phyloP scores from a whole-genome alignment of 257 asterid genomes.

The Salvia miltiorrhiza region DNA sequence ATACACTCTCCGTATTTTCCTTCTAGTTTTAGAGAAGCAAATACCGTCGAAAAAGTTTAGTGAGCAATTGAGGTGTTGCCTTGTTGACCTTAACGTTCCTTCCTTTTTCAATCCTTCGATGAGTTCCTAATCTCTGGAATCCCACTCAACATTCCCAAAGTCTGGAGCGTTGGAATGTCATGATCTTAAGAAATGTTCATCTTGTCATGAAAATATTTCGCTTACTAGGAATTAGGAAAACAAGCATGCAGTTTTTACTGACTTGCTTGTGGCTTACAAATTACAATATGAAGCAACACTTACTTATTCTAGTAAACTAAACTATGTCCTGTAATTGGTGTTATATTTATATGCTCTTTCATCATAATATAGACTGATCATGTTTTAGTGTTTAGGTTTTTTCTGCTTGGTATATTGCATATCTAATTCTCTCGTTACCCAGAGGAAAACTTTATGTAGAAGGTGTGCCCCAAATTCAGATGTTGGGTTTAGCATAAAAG shows the following conservation, averaged over 20 bases:
- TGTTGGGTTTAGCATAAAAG: slow-evolving; percentile 39
- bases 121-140: neutral
- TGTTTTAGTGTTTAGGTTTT: neutral
- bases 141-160: neutral
- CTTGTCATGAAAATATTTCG: neutral
- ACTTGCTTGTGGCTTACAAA: neutral
- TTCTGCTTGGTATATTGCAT: slow-evolving; percentile 3
- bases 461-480: slow-evolving; percentile 21
- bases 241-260: neutral
- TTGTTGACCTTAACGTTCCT: neutral
- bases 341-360: slow-evolving; percentile 9
- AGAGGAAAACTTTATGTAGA: slow-evolving; percentile 42
- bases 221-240: neutral
- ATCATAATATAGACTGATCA: neutral
- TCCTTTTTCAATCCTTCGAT: neutral
- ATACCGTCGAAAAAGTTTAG: neutral
- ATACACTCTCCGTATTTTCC: neutral
- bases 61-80: neutral
- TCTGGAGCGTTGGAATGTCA: neutral
- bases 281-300: neutral
- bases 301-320: neutral
- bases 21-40: neutral
- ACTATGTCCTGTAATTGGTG: neutral
- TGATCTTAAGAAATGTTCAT: neutral
- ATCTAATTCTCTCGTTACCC: slow-evolving; percentile 21